These are phyloP conservation scores for Candida gorgasii DNA, from an alignment of 805 yeast species.

Conservation along the genomic window DNA sequence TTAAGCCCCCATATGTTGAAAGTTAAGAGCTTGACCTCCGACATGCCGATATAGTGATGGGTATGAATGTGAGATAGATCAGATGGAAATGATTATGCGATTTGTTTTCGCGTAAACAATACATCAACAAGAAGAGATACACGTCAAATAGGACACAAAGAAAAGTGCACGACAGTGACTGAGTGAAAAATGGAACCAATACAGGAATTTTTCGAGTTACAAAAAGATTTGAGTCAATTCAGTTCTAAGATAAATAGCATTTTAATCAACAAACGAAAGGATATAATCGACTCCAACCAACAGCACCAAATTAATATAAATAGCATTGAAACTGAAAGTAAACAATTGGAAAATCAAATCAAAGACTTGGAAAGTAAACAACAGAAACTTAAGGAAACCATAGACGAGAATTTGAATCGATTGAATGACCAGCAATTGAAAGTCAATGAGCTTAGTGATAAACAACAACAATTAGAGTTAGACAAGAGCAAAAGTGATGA, in stretches of 20 bases:
- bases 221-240: constrained; percentile 15
- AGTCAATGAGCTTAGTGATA: constrained; percentile 33
- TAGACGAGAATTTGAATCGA: constrained; percentile 24
- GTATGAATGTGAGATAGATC: not conserved
- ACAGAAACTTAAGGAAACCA: constrained; percentile 27
- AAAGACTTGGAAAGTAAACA: constrained; percentile 26
- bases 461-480: constrained; percentile 32
- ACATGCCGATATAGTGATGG: not conserved
- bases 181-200: constrained; percentile 8
- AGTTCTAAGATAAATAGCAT: constrained; percentile 11
- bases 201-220: constrained; percentile 14
- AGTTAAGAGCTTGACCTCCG: constrained; percentile 54
- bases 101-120: constrained; percentile 4
- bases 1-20: constrained; percentile 91
- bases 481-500: constrained; percentile 17
- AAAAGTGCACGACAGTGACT: not conserved
- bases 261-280: constrained; percentile 26
- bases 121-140: not conserved
- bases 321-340: constrained; percentile 31
- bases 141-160: not conserved
- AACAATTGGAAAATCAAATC: constrained; percentile 31
- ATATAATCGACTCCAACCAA: constrained; percentile 34
- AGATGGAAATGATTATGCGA: not conserved
- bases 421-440: constrained; percentile 33
- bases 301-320: constrained; percentile 30